These are phyloP conservation scores for Auricularia sp. DNA, from an alignment of 768 basidiomycete genomes.

Conservation along the genomic window DNA sequence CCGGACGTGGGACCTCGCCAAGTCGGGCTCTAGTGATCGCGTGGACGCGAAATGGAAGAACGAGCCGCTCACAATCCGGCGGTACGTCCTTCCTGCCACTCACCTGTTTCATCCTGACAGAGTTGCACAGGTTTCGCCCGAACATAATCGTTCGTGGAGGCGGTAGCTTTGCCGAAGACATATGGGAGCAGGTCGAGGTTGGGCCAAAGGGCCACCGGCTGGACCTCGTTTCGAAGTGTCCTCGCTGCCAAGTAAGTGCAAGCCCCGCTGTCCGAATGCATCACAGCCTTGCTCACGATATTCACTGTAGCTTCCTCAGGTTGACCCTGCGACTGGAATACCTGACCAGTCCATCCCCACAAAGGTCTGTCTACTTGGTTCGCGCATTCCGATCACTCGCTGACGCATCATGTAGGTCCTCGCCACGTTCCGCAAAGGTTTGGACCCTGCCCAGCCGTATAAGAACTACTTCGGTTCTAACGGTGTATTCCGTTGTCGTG, in stretches of 20 bases:
- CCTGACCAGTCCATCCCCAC: slow-evolving; percentile 65
- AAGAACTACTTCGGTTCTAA: slow-evolving; percentile 63
- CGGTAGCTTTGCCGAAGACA: slow-evolving; percentile 61
- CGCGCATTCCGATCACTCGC: background rate
- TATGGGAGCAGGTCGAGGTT: slow-evolving; percentile 52
- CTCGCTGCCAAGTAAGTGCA: slow-evolving; percentile 56
- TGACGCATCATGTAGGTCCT: slow-evolving; percentile 37
- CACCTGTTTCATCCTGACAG: slow-evolving; percentile 3
- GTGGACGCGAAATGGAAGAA: slow-evolving; percentile 44
- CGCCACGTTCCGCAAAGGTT: slow-evolving; percentile 58
- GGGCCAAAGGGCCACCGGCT: slow-evolving; percentile 31
- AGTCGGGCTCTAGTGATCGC: slow-evolving; percentile 28
- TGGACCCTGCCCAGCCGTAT: slow-evolving; percentile 39
- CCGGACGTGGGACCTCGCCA: slow-evolving; percentile 33
- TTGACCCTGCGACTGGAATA: slow-evolving; percentile 52
- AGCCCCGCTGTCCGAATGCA: background rate
- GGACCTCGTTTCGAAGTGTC: slow-evolving; percentile 56
- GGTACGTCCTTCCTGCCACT: slow-evolving; percentile 29
- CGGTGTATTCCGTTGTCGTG: slow-evolving; percentile 40
- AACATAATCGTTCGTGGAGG: slow-evolving; percentile 62
- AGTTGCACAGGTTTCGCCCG: slow-evolving; percentile 51
- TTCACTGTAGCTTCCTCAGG: slow-evolving; percentile 56
- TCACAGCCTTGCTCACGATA: slow-evolving; percentile 1
- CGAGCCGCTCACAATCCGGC: slow-evolving; percentile 44
- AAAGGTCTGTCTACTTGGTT: slow-evolving; percentile 7